Evolutionary conservation across 805 yeast genomes (phyloP).

Genomic region (Saccharomyces mikatae): DNA sequence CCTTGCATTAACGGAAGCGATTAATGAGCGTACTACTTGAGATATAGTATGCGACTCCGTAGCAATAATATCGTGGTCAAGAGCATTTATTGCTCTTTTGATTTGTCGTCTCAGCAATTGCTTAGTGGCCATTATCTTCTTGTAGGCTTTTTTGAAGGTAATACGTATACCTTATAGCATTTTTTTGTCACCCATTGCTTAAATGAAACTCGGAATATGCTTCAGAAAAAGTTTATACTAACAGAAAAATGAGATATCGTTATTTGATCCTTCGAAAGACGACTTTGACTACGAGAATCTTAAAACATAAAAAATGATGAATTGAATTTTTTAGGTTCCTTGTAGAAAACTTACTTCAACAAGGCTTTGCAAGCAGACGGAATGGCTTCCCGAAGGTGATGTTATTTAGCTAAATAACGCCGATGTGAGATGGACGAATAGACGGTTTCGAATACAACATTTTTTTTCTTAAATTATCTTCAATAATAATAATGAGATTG

Average conservation of each 20-base stretch:
- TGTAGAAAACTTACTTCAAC: background rate
- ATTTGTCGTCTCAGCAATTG: background rate
- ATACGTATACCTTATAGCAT: background rate
- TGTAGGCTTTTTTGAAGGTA: background rate
- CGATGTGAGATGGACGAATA: background rate
- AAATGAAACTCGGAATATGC: background rate
- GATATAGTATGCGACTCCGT: slow-evolving; percentile 10
- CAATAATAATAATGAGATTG: too few species aligned
- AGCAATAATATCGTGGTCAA: background rate
- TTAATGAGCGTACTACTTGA: background rate
- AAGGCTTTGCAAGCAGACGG: background rate
- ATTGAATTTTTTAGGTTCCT: too few species aligned
- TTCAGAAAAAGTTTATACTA: background rate
- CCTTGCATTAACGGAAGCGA: background rate
- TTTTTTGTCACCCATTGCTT: background rate
- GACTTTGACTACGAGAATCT: too few species aligned
- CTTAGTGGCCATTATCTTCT: background rate
- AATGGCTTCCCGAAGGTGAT: background rate
- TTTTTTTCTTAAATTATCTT: too few species aligned
- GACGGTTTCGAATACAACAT: too few species aligned
- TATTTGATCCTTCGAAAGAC: background rate
- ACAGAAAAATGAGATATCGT: background rate
- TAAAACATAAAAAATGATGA: background rate
- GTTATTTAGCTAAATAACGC: background rate
- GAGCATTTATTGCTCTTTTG: background rate